Evolutionary conservation across 345 rosid species (phyloP).

Genomic region (Passiflora organensis): DNA sequence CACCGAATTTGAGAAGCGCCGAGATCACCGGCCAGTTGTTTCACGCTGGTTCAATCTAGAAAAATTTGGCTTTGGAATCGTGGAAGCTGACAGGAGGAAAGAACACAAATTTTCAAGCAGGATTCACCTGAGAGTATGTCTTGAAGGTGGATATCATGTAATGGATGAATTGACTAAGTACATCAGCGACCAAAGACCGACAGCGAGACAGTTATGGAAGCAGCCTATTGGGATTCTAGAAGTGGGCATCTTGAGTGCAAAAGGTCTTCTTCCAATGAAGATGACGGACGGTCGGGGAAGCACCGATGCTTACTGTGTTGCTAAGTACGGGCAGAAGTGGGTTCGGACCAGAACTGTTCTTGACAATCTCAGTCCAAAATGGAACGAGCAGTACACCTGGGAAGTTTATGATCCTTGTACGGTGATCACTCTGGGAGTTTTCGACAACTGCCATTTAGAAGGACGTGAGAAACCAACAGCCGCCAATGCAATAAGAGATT

Average conservation of each 20-base stretch:
- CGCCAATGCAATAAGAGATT: constrained; percentile 7
- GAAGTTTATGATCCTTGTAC: constrained; percentile 18
- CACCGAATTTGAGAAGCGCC: not conserved
- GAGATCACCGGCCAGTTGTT: not conserved
- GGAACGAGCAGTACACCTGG: constrained; percentile 18
- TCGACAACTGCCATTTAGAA: constrained; percentile 12
- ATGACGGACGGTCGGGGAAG: constrained; percentile 10
- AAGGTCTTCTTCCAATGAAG: constrained; percentile 17
- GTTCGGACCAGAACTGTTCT: constrained; percentile 11
- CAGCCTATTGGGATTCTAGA: constrained; percentile 12
- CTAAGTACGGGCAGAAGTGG: constrained; percentile 18
- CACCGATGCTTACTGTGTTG: constrained; percentile 17
- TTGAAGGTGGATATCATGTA: not conserved
- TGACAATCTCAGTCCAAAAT: constrained; percentile 5
- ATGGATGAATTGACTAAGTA: not conserved
- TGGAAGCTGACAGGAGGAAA: constrained; percentile 1
- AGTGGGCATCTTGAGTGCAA: constrained; percentile 14
- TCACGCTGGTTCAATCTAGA: not conserved
- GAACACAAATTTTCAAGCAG: not conserved
- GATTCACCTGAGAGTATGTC: not conserved
- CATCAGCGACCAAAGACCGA: constrained; percentile 14
- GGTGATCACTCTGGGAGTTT: constrained; percentile 13
- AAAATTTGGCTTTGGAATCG: not conserved
- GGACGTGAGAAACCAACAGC: constrained; percentile 14
- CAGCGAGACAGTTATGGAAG: constrained; percentile 13